Conservation (phyloP, 179 eudicot species). For the Actinidia chinensis region DNA sequence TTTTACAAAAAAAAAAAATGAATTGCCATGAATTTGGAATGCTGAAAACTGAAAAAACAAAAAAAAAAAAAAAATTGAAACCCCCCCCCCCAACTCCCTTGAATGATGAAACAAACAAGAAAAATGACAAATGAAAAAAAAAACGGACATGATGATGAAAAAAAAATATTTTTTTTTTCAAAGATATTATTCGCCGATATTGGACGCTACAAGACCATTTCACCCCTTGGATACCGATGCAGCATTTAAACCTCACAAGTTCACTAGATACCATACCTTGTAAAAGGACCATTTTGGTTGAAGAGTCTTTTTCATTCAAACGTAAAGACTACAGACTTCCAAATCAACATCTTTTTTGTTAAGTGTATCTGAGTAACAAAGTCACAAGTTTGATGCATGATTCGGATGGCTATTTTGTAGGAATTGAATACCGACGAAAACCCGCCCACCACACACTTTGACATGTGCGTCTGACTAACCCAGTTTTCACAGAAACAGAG, state of each 20-base stretch:
- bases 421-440: neutral
- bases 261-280: too few species aligned
- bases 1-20: too few species aligned
- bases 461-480: neutral
- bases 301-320: neutral
- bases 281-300: too few species aligned
- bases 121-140: neutral
- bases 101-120: too few species aligned
- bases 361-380: neutral
- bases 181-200: neutral
- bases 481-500: neutral
- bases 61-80: too few species aligned
- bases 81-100: too few species aligned
- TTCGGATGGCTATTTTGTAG: neutral
- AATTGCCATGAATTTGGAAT: too few species aligned
- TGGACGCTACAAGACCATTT: too few species aligned
- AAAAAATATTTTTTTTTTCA: too few species aligned
- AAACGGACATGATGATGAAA: neutral
- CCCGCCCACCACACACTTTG: neutral
- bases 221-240: too few species aligned
- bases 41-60: too few species aligned
- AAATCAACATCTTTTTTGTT: neutral
- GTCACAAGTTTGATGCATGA: conserved; percentile 7
- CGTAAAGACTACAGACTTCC: neutral
- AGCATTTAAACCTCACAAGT: too few species aligned